Base-by-base conservation (phyloP, 345 rosid species). In the Gossypium herbaceum region DNA sequence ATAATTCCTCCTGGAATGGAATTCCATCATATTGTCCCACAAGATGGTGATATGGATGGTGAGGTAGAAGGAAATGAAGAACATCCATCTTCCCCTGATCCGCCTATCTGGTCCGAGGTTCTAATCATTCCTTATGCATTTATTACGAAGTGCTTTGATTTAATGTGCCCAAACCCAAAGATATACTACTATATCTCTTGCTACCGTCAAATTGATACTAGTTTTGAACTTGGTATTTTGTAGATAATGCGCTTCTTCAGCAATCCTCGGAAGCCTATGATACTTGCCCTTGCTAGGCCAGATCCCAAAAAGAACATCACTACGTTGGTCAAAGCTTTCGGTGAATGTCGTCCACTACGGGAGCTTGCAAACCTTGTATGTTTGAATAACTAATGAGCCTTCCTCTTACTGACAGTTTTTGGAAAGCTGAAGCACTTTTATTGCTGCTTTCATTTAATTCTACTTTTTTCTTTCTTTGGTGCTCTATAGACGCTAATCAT, bases 1-100 rank as follows among this genome's bases (percentile, higher is more conserved):
- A 80, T 85, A 89, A 96, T 96, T 75, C 94, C 98, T 82, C 99
- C 98, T 41, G 98, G 98, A 79, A 96, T 93, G 99, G 99, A 96
- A 82, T 93, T 96, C 82, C 91, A 96, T 81, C 97, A 93, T 84
- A 91, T 93, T 81, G 86, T 91, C 77, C 97, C 98, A 8, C 94
- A 82, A 66, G 98, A 91, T 81, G 97, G 97, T 75, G 99, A 95
- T 78, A 79, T 91, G 79, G 99, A 96, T 51, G 86, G 86, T 66
- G 98, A 96, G 75, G 59, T 74, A 75, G 99, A 96, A 82, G 97
- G 91, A 81, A 93, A 79, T 67, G 99, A 96, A 50, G 97, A 93
- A 54, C 91, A 89, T 86, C 91, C 92, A 17, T 73, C 88, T 77
- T 85, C 92, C 77, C 94, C 91, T 50, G 98, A 93, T 89, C 97